A percentile compares a stretch with the other conserved stretches of the same genome.
phyloP scores from a whole-genome alignment of 768 basidiomycete species.

The Cyclocybe aegerita region DNA sequence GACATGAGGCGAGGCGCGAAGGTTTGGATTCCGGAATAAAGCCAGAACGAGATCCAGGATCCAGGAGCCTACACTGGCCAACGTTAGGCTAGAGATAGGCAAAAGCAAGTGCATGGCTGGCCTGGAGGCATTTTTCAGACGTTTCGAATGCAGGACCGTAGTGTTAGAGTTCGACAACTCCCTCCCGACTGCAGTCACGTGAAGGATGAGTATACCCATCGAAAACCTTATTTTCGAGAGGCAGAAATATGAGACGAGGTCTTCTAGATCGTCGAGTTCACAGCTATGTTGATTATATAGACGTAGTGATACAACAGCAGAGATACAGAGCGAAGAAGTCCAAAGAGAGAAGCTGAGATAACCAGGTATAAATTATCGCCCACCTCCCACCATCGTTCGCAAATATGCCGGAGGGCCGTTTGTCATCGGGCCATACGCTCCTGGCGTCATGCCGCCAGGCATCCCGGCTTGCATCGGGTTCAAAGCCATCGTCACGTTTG shows the following conservation, averaged over 20 bases:
- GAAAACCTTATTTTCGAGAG: not conserved
- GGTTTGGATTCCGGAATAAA: too few species aligned
- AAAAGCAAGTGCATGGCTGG: not conserved
- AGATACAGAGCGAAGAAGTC: slow-evolving; percentile 18
- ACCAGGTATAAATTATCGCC: slow-evolving; percentile 35
- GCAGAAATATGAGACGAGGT: not conserved
- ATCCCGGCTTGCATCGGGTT: slow-evolving; percentile 42
- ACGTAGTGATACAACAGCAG: slow-evolving; percentile 18
- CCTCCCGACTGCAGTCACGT: slow-evolving; percentile 10
- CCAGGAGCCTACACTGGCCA: not conserved
- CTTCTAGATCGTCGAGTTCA: not conserved
- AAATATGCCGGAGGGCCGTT: slow-evolving; percentile 58
- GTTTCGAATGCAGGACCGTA: slow-evolving; percentile 9
- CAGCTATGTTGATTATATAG: slow-evolving; percentile 1
- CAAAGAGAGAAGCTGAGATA: slow-evolving; percentile 20
- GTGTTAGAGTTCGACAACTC: slow-evolving; percentile 16
- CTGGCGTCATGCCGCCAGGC: slow-evolving; percentile 45
- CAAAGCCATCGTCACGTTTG: slow-evolving; percentile 50
- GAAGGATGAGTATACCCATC: not conserved
- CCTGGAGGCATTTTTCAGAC: not conserved
- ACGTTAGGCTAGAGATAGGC: not conserved
- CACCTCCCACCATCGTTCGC: slow-evolving; percentile 59
- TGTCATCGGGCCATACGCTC: slow-evolving; percentile 60
- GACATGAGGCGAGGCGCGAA: too few species aligned
- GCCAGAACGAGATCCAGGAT: too few species aligned